These are phyloP conservation scores for Sugiyamaella novakii DNA, from an alignment of 1,139 yeast species.

Conservation along the genomic window DNA sequence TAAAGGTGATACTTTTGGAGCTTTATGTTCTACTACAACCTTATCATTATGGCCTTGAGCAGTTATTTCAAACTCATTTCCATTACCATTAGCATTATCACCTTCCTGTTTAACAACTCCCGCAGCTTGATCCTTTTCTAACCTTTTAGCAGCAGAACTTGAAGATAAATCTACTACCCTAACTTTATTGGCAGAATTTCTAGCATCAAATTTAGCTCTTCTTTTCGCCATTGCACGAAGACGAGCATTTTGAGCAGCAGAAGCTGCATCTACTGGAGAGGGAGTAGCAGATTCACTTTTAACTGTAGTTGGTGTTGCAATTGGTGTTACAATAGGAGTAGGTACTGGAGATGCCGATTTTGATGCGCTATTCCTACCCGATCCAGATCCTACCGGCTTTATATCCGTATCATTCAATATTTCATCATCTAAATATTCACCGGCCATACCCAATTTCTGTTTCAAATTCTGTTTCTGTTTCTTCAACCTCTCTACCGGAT, in stretches of 20 bases:
- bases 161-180: slow-evolving; percentile 74
- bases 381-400: slow-evolving; percentile 25
- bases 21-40: slow-evolving; percentile 79
- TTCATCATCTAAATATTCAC: slow-evolving; percentile 46
- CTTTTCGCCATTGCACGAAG: slow-evolving; percentile 92
- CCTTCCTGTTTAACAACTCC: slow-evolving; percentile 25
- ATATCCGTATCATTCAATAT: slow-evolving; percentile 41
- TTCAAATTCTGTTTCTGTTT: slow-evolving; percentile 46
- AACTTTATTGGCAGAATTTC: slow-evolving; percentile 56
- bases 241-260: slow-evolving; percentile 61
- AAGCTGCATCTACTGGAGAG: slow-evolving; percentile 24
- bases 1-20: slow-evolving; percentile 67
- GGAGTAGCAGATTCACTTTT: slow-evolving; percentile 28
- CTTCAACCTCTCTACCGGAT: slow-evolving; percentile 45
- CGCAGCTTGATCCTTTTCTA: slow-evolving; percentile 35
- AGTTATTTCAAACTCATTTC: slow-evolving; percentile 50
- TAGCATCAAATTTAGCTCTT: slow-evolving; percentile 81
- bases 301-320: slow-evolving; percentile 17
- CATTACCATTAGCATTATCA: slow-evolving; percentile 9
- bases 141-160: slow-evolving; percentile 68
- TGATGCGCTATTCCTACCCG: slow-evolving; percentile 23
- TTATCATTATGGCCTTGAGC: slow-evolving; percentile 80
- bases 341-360: slow-evolving; percentile 28
- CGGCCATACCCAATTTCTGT: slow-evolving; percentile 48
- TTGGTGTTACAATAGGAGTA: slow-evolving; percentile 24